Conservation (phyloP, 768 basidiomycete species). For the Calocera viscosa region DNA sequence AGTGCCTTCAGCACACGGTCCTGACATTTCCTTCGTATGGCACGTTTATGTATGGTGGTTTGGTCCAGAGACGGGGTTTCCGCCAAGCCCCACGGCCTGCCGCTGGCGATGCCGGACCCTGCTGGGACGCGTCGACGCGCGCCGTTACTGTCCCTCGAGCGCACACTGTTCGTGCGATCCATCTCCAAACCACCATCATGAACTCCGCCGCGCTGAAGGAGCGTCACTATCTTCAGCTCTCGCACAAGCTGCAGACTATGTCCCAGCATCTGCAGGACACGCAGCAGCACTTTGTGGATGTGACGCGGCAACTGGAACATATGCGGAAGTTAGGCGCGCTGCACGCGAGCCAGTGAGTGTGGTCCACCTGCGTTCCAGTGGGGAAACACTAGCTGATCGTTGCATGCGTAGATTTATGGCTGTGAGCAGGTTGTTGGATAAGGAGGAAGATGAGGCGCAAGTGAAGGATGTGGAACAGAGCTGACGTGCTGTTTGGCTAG, state of each 20-base stretch:
- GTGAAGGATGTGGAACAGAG: background rate
- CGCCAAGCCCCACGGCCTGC: too few species aligned
- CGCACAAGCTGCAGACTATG: slow-evolving; percentile 12
- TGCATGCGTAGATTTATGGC: background rate
- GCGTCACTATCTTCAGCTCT: slow-evolving; percentile 15
- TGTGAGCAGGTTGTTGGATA: background rate
- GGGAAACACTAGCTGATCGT: too few species aligned
- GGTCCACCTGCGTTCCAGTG: background rate
- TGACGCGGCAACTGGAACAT: slow-evolving; percentile 12
- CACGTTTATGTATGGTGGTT: too few species aligned
- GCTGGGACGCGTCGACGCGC: background rate
- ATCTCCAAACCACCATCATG: background rate
- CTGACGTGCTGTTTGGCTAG: too few species aligned
- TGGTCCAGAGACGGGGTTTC: too few species aligned
- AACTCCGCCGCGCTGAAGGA: slow-evolving; percentile 10
- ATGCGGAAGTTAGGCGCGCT: slow-evolving; percentile 15
- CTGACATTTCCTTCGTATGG: too few species aligned
- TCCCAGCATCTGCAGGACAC: slow-evolving; percentile 12
- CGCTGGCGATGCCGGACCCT: too few species aligned
- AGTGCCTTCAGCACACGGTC: too few species aligned
- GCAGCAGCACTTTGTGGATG: slow-evolving; percentile 11
- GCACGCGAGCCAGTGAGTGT: slow-evolving; percentile 13
- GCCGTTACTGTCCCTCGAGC: background rate
- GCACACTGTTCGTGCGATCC: too few species aligned
- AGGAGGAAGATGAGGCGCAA: background rate